Evolutionary conservation across 106 monocot genomes (phyloP).

Genomic region (Platanthera guangdongensis): DNA sequence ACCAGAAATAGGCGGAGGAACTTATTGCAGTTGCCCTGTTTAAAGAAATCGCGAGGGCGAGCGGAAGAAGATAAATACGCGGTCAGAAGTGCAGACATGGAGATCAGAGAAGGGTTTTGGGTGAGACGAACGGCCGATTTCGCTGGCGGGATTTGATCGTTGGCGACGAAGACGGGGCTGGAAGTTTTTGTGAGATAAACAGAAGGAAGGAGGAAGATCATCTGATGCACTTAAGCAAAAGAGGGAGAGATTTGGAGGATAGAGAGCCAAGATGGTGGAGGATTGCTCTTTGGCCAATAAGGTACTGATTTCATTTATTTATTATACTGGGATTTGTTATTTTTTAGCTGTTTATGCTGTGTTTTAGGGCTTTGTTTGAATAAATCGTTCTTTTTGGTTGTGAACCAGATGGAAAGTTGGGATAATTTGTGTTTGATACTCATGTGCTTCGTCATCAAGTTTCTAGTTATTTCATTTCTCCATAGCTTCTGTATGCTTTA

Average conservation of each 20-base stretch:
- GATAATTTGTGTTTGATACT: slow-evolving; percentile 1
- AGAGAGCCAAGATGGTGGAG: slow-evolving; percentile 1
- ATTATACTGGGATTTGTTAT: neutral
- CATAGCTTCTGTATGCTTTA: neutral
- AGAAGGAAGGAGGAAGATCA: neutral
- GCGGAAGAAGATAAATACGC: neutral
- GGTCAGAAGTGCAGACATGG: neutral
- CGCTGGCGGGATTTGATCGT: neutral
- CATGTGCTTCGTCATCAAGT: neutral
- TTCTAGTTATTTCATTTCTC: neutral
- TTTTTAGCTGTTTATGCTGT: neutral
- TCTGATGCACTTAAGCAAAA: neutral
- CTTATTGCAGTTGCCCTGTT: neutral
- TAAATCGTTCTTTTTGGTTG: neutral
- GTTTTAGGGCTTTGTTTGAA: neutral
- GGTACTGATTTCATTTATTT: neutral
- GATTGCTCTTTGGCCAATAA: slow-evolving; percentile 8
- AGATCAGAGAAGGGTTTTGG: neutral
- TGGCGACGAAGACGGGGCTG: neutral
- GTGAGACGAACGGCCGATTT: neutral
- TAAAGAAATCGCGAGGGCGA: neutral
- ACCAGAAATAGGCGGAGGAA: neutral
- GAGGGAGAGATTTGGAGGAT: neutral
- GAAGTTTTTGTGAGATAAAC: neutral
- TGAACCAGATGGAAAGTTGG: neutral